Evolutionary conservation across 805 yeast genomes (phyloP), one percentile per base, ranked within the genome.

Genomic region (Maudiozyma saulgeensis): DNA sequence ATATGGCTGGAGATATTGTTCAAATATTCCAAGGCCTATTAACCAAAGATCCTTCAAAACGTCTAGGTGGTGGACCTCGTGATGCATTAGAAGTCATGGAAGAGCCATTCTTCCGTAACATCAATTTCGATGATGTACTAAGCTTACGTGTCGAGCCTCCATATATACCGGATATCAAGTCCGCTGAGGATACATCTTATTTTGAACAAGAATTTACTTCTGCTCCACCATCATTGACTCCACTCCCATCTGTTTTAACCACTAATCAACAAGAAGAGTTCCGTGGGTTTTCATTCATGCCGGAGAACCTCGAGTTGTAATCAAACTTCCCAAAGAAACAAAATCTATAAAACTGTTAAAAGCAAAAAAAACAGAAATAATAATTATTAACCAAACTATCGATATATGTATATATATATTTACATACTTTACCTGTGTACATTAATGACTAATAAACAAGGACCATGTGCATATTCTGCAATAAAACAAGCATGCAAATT

Each of bases 1-100:
- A 89, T 64, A 91, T 93, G 97, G 93, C 96, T 1, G 82, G 95
- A 52, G 96, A 90, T 64, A 88, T 96, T 1, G 99, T 93, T 38
- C 89, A 95, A 54, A 83, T 93, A 44, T 76, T 93, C 67, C 97
- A 91, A 68, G 89, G 91, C 42, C 75, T 93, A 56, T 74, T 93
- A 56, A 87, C 96, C 1, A 85, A 95, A 63, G 96, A 91, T 64
- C 96, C 97, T 15, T 69, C 69, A 18, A 73, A 76, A 54, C 83
- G 99, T 64, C 71, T 93, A 40, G 99, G 99, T 37, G 77, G 89
- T 18, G 85, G 96, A 8, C 84, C 84, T 47, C 75, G 82, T 52
- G 99, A 93, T 69, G 98, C 98, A 2, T 72, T 75, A 53, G 99
- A 93, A 51, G 86, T 93, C 53, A 93, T 87, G 96, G 89, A 81